Percentiles rank a stretch among this genome's conserved stretches.
Conservation (phyloP, 768 basidiomycete species). For the Suillus subaureus region DNA sequence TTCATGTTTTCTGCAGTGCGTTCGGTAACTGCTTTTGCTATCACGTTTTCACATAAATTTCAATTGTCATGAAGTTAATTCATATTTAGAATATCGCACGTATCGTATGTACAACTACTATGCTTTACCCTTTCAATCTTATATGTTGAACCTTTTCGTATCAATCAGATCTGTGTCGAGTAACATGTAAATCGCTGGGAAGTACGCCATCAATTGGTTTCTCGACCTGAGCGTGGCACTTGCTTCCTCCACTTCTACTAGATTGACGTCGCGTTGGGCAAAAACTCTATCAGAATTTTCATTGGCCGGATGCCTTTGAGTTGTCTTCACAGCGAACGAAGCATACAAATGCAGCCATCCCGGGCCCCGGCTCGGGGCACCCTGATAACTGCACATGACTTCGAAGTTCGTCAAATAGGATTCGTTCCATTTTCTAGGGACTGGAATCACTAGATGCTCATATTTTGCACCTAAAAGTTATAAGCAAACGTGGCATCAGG, state of each 20-base stretch:
- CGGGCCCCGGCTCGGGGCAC: conserved; percentile 18
- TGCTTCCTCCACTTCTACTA: too few relatives aligned
- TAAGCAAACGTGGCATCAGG: too few relatives aligned
- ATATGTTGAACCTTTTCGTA: not conserved
- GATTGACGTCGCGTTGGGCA: too few relatives aligned
- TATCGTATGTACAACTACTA: not conserved
- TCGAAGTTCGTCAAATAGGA: conserved; percentile 12
- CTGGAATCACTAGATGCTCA: too few relatives aligned
- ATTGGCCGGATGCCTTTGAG: conserved; percentile 1
- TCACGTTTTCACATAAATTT: not conserved
- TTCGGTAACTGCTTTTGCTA: not conserved
- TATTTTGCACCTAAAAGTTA: too few relatives aligned
- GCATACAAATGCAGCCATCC: conserved; percentile 24
- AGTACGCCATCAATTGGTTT: too few relatives aligned
- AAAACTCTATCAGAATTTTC: not conserved
- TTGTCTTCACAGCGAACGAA: conserved; percentile 24
- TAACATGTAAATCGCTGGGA: not conserved
- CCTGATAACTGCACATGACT: conserved; percentile 20
- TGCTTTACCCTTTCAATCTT: not conserved
- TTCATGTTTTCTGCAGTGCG: conserved; percentile 2
- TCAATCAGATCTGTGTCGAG: not conserved
- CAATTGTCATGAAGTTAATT: not conserved
- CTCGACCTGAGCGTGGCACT: too few relatives aligned
- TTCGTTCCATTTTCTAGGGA: conserved; percentile 16
- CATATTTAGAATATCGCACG: not conserved